These are phyloP conservation scores for Torrubiella hemipterigena DNA, from an alignment of 2,329 filamentous ascomycete species.

Conservation along the genomic window DNA sequence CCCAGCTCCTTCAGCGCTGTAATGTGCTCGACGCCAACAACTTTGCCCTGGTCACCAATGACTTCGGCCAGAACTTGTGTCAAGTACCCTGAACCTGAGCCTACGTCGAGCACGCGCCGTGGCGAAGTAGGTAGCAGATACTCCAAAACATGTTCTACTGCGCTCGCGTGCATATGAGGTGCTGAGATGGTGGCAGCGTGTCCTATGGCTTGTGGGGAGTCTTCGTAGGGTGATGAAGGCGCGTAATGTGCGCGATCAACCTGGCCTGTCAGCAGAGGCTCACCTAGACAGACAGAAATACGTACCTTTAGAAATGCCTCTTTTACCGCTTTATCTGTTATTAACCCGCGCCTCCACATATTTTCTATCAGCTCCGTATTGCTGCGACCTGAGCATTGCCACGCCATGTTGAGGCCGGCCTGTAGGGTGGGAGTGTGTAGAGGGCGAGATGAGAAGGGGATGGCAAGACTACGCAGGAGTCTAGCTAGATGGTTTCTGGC, in stretches of 20 bases:
- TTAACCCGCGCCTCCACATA: conserved; percentile 58
- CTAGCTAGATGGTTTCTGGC: too few species aligned
- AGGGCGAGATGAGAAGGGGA: conserved; percentile 4
- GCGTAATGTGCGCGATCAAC: conserved; percentile 85
- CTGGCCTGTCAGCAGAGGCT: conserved; percentile 23
- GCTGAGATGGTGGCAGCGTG: conserved; percentile 45
- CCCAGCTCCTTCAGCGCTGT: conserved; percentile 48
- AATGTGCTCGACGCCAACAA: conserved; percentile 70
- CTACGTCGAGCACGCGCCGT: conserved; percentile 61
- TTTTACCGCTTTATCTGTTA: conserved; percentile 59
- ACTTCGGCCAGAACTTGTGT: conserved; percentile 81
- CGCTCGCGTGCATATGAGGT: conserved; percentile 49
- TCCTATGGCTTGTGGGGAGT: conserved; percentile 43
- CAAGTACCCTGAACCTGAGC: conserved; percentile 69
- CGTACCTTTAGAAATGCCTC: conserved; percentile 66
- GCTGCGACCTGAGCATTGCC: conserved; percentile 66
- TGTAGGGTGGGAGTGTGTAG: conserved; percentile 3
- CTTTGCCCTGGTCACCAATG: conserved; percentile 37
- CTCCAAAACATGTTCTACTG: conserved; percentile 35
- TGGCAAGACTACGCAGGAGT: too few species aligned
- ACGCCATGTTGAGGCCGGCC: conserved; percentile 57
- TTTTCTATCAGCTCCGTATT: conserved; percentile 72
- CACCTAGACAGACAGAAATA: conserved; percentile 1
- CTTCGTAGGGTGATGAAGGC: conserved; percentile 55
- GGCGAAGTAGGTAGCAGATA: conserved; percentile 29